Base-by-base conservation (phyloP, 2,329 filamentous ascomycete species). In the Neocatenulostroma microsporum region DNA sequence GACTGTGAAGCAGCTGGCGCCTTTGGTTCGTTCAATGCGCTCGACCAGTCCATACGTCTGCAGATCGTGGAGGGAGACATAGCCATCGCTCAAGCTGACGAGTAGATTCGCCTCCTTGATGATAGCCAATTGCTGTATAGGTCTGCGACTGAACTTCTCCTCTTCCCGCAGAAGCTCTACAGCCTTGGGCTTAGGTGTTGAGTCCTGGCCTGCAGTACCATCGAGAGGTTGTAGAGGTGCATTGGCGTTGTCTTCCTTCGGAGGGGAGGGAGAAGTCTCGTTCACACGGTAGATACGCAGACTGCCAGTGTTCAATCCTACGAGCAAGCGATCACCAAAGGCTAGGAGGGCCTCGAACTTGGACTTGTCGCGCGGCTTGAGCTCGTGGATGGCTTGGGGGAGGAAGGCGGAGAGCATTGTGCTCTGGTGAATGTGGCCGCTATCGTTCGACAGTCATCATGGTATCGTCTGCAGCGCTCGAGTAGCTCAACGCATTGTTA, bases 321-420 rank as follows among this genome's bases (percentile, higher is more conserved):
- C 87, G 37, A 98, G 76, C 23, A 98, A 74, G 45, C 88, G 80
- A 60, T 98, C 91, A 57, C 88, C 87, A 64, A 94, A 85, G 44
- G 89, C 85, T 31, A 96, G 74, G 49, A 98, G 85, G 33, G 85
- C 91, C 67, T 98, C 91, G 65, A 98, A 94, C 71, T 83, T 91
- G 49, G 85, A 93, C 71, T 93, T 95, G 76, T 96, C 89, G 63
- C 85, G 82, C 63, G 80, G 80, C 68, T 84, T 88, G 56, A 98
- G 82, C 83, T 98, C 91, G 72, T 96, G 84, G 62, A 98, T 89
- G 47, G 88, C 84, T 58, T 85, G 84, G 69, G 91, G 88, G 53
- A 84, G 94, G 68, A 98, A 98, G 60, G 91, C 91, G 66, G 89
- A 93, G 66, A 98, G 82, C 91, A 57, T 57, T 15, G 38, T 30